Evolutionary conservation across 1,284 basidiomycete species (phyloP), one percentile per base, ranked within the genome.

Genomic region (Abortiporus biennis): DNA sequence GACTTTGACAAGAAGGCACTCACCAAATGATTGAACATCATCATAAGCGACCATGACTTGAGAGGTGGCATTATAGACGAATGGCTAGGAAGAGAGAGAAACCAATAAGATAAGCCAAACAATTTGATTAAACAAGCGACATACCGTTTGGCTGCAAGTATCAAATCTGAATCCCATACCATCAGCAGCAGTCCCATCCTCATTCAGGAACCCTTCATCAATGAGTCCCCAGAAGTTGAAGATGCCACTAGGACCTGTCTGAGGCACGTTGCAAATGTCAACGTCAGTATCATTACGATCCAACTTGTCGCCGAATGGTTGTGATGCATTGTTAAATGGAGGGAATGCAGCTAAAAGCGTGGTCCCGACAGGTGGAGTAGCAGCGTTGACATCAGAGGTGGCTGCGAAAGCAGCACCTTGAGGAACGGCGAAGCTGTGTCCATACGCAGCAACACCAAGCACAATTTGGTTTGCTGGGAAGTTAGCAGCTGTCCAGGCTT

Each of bases 381-480:
- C 12, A n/a, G 35, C 16, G 5, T 31, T 15, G 13, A 34, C 13
- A 19, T 51, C 22, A 17, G 50, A 44, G 5, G 54, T 44, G 0
- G 42, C 11, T 6, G 38, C 41, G 41, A 63, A 51, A 2, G 69
- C 69, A 38, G 54, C 45, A n/a, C 38, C 46, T 17, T 57, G 50
- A 8, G 55, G 21, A 42, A 74, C 71, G 22, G 48, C 54, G 58
- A 59, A 74, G 33, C 63, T 61, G 50, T 75, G 69, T 1, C 71
- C 79, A 53, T 79, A 83, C 9, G 72, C 59, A 2, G 82, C 68
- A 8, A 85, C 70, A 40, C 79, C 83, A 36, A 88, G 73, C 13
- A 83, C 68, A 54, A 87, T 76, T 64, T 86, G 64, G 48, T 68
- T 55, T 11, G 65, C 58, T 19, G 82, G 80, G 60, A 88, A 76